Evolutionary conservation across 306 rosid genomes (phyloP), one percentile per base, ranked within the genome.

Genomic region (Abrus pulchellus): DNA sequence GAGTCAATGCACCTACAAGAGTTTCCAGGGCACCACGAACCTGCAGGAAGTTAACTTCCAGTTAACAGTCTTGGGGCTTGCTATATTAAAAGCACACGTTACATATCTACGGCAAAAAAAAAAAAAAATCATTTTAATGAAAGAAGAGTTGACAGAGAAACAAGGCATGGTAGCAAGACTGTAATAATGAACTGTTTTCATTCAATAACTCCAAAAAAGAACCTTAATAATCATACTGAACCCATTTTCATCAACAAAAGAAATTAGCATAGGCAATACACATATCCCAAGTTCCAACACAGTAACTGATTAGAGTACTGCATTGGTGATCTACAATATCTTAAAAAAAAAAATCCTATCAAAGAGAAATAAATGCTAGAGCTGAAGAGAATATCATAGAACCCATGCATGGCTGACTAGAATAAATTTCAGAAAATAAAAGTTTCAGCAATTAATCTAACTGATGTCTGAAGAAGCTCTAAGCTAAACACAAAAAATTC

Each of bases 21-120:
- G 98, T 91, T 88, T 92, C 98, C 70, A 92, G 85, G 60, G 97
- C 90, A 79, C 98, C 98, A 79, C 97, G 97, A 75, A 94, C 90
- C 98, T 94, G 86, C 57, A 80, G 47, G 36, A 50, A 81, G 54
- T 27, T 73, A 72, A 63, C 32, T 43, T 64, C 60, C 29, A 59
- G 20, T 84, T 50, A 86, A 77, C 72, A 48, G 47, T 72, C 38
- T 45, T 64, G 10, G 20, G 14, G 75, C 41, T 71, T 68, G 30
- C 49, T 70, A 72, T 32, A 77, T 71, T 29, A 68, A 28, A 66
- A 54, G 62, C 38, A 79, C 59, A 73, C 6, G 47, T n/a, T 9
- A 68, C 2, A 69, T 60, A 27, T 30, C 9, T 54, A n/a, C n/a
- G 28, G 52, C 20, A 20, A 20, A 20, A 20, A 68, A 53, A 20